Base-by-base conservation (phyloP, 2,329 filamentous ascomycete genomes). In the Pyricularia sp. region DNA sequence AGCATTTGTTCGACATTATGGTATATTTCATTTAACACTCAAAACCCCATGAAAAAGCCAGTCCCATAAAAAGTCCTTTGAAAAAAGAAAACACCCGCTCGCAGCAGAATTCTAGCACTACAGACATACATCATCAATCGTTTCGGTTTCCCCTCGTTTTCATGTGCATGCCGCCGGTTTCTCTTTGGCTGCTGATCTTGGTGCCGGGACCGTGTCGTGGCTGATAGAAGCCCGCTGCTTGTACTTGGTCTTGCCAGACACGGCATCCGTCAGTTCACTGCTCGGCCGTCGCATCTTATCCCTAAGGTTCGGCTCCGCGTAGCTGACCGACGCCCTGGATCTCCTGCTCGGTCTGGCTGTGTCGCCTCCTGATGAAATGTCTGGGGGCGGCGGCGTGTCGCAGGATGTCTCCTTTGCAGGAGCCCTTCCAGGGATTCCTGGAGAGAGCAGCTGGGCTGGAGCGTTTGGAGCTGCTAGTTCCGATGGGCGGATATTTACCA, bases 281-380 rank as follows among this genome's bases (percentile, higher is more conserved):
- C 90, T 91, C 26, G 92, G 91, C 70, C 92, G 86, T 70, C 92
- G 86, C 92, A 95, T 94, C 80, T 95, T 95, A 75, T 90, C 90
- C 71, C 90, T 85, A 61, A 95, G 81, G 74, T 91, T 94, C 1
- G 92, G 92, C 77, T 94, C 91, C 12, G 91, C 90, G 77, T 95
- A 95, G 80, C 91, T 94, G 71, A 95, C 86, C 66, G 88, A 84
- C 12, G 86, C 81, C 73, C 90, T 84, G 65, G 87, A 86, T 72
- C 92, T 86, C 72, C 92, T 83, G 73, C 88, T 90, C 26, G 87
- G 86, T 64, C 92, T 85, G 31, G 86, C 83, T 31, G 85, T 85
- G 72, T 90, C 85, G 66, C 85, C 83, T 50, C 78, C 82, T 9
- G 79, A 80, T 9, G 83, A 85, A 50, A 89, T 84, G 72, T 89